Evolutionary conservation across 345 rosid species (phyloP).

Genomic region (Physaria fendleri): DNA sequence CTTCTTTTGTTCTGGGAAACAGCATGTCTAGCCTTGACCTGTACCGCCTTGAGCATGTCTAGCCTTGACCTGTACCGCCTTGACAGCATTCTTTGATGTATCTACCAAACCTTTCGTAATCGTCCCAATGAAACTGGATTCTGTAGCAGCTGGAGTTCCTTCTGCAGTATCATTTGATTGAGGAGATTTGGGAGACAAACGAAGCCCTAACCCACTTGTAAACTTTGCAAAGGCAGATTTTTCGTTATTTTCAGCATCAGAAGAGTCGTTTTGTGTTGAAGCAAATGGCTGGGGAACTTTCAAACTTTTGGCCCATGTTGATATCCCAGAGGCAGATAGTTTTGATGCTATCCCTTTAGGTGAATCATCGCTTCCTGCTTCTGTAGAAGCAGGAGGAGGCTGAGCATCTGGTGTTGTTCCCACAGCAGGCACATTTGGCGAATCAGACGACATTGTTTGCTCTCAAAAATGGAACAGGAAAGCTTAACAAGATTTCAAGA

Average conservation of each 20-base stretch:
- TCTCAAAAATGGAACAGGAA: too few relatives aligned
- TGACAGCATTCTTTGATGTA: constrained; percentile 81
- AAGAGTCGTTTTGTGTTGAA: constrained; percentile 39
- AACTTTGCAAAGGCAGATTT: constrained; percentile 71
- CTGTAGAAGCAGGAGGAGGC: constrained; percentile 33
- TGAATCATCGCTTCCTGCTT: constrained; percentile 34
- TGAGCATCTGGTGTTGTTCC: constrained; percentile 38
- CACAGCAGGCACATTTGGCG: constrained; percentile 33
- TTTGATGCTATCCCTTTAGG: constrained; percentile 48
- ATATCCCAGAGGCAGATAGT: constrained; percentile 49
- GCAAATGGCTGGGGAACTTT: constrained; percentile 66
- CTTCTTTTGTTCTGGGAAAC: constrained; percentile 85
- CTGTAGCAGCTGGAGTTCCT: constrained; percentile 41
- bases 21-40: too few relatives aligned
- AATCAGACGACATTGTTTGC: constrained; percentile 37
- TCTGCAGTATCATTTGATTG: constrained; percentile 40
- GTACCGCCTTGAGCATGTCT: too few relatives aligned
- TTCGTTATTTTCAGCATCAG: constrained; percentile 41
- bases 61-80: constrained; percentile 89
- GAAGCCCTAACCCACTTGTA: constrained; percentile 65
- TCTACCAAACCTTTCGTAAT: constrained; percentile 74
- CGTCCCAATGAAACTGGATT: constrained; percentile 61
- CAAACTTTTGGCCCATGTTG: constrained; percentile 70
- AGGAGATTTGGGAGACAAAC: constrained; percentile 70
- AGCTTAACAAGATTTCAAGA: too few relatives aligned